Evolutionary conservation across 306 rosid genomes (phyloP).

Genomic region (Coriaria nepalensis): DNA sequence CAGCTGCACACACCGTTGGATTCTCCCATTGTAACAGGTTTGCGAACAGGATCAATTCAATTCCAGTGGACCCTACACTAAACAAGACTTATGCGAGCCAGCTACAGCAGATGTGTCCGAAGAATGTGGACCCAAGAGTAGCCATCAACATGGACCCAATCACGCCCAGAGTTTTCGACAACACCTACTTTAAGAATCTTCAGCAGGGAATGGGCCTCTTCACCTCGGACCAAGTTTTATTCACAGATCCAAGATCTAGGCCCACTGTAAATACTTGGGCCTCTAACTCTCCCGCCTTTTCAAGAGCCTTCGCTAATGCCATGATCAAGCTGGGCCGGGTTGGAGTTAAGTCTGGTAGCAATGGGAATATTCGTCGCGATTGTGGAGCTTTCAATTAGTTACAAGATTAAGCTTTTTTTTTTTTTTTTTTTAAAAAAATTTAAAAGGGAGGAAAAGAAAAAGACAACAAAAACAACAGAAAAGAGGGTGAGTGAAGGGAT

Average conservation of each 20-base stretch:
- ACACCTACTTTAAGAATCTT: conserved; percentile 40
- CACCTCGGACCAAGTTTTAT: conserved; percentile 49
- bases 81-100: too few species aligned
- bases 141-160: too few species aligned
- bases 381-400: conserved; percentile 31
- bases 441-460: not conserved
- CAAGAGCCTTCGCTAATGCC: conserved; percentile 32
- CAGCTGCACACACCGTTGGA: too few species aligned
- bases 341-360: conserved; percentile 32
- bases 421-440: too few species aligned
- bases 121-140: too few species aligned
- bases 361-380: conserved; percentile 46
- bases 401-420: too few species aligned
- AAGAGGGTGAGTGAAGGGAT: too few species aligned
- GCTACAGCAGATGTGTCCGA: too few species aligned
- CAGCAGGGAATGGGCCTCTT: conserved; percentile 47
- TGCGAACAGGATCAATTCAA: too few species aligned
- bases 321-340: conserved; percentile 67
- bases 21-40: too few species aligned
- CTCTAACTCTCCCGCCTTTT: conserved; percentile 18
- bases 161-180: not conserved
- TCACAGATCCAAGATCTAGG: conserved; percentile 37
- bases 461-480: not conserved
- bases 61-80: too few species aligned
- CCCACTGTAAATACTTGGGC: conserved; percentile 41